A percentile compares a stretch with the other conserved stretches of the same genome.
These are phyloP conservation scores for Gnomoniopsis sp. DNA, from an alignment of 2,329 filamentous ascomycete species.

Conservation along the genomic window DNA sequence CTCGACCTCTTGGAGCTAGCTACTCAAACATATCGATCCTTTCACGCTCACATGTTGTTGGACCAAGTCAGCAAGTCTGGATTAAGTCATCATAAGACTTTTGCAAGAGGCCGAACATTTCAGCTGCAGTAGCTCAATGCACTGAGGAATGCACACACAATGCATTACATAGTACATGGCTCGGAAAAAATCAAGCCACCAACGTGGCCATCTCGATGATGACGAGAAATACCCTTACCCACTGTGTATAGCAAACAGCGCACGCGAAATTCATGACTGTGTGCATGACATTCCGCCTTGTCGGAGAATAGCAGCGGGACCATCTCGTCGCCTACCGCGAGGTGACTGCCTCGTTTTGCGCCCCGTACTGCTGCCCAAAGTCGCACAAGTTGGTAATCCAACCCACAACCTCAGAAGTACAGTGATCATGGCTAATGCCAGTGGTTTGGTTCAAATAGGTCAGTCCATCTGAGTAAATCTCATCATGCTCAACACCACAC, in stretches of 20 bases:
- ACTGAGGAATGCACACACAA: background rate
- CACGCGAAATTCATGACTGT: background rate
- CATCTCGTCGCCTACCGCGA: slow-evolving; percentile 14
- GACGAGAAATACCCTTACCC: background rate
- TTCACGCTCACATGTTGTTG: background rate
- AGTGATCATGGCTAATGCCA: background rate
- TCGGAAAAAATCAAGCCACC: background rate
- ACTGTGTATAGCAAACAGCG: background rate
- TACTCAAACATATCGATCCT: background rate
- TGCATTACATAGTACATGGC: background rate
- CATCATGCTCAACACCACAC: background rate
- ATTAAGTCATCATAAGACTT: background rate
- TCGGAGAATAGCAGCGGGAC: slow-evolving; percentile 10
- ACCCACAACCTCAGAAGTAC: background rate
- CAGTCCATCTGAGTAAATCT: slow-evolving; percentile 6
- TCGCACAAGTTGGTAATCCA: slow-evolving; percentile 22
- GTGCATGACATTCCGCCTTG: background rate
- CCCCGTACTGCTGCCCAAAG: slow-evolving; percentile 29
- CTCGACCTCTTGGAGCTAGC: background rate
- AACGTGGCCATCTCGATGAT: too few species aligned
- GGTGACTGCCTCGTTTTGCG: slow-evolving; percentile 16
- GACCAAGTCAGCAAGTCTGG: background rate
- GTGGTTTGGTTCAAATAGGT: background rate
- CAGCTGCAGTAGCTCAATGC: background rate
- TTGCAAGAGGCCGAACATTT: background rate